A percentile compares a stretch with the other conserved stretches of the same genome.
These are phyloP conservation scores for Termitomyces sp. DNA, from an alignment of 768 basidiomycete genomes.

Conservation along the genomic window DNA sequence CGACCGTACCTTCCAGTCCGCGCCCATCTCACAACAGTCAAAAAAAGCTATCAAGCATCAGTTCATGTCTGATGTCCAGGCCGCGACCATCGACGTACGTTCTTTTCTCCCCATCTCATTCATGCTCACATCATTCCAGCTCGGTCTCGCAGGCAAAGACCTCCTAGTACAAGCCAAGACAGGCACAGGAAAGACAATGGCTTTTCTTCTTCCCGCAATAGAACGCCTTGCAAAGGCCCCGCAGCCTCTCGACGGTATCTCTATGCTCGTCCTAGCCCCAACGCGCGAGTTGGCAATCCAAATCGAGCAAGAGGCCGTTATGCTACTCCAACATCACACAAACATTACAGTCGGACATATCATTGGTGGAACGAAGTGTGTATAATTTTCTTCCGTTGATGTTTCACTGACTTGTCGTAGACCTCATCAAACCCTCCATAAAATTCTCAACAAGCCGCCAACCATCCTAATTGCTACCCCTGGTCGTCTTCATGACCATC, in stretches of 20 bases:
- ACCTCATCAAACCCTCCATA: constrained; percentile 10
- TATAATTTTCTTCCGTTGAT: not conserved
- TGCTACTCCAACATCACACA: constrained; percentile 35
- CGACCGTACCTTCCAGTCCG: constrained; percentile 27
- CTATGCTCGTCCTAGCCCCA: constrained; percentile 66
- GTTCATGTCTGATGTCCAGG: constrained; percentile 48
- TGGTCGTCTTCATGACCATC: constrained; percentile 70
- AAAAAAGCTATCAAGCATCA: constrained; percentile 42
- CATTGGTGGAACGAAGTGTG: constrained; percentile 56
- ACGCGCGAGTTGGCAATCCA: constrained; percentile 75
- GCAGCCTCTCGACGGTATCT: constrained; percentile 31
- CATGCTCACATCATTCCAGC: constrained; percentile 20
- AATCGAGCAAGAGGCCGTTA: constrained; percentile 62
- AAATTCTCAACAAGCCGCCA: constrained; percentile 25
- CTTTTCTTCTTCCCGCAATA: constrained; percentile 73
- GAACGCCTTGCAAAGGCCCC: constrained; percentile 53
- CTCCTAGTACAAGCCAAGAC: constrained; percentile 54
- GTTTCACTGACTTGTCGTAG: constrained; percentile 1
- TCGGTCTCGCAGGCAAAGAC: constrained; percentile 39
- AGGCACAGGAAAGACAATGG: constrained; percentile 51
- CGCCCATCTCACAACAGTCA: constrained; percentile 36
- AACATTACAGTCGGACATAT: constrained; percentile 41
- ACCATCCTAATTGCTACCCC: constrained; percentile 74
- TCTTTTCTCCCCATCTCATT: not conserved
- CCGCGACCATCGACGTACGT: constrained; percentile 41